A percentile compares a stretch with the other conserved stretches of the same genome.
Evolutionary conservation across 805 yeast genomes (phyloP).

Genomic region (Sporopachydermia lactativora): DNA sequence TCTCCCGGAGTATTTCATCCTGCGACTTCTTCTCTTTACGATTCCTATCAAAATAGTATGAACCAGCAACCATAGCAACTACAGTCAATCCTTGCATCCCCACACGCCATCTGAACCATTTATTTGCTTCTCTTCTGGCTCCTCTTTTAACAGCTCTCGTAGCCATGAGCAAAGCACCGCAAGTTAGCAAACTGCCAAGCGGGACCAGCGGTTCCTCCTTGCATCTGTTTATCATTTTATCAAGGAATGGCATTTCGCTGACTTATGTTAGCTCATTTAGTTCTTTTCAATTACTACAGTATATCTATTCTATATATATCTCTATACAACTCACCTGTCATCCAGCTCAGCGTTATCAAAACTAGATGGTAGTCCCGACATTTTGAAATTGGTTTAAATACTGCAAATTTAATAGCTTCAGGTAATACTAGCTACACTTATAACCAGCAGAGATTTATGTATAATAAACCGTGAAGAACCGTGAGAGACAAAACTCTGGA

Average conservation of each 20-base stretch:
- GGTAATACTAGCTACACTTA: too few relatives aligned
- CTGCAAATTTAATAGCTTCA: too few relatives aligned
- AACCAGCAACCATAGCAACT: constrained; percentile 72
- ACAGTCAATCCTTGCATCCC: constrained; percentile 75
- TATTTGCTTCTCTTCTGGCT: constrained; percentile 61
- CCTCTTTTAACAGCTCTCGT: constrained; percentile 65
- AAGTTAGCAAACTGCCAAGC: constrained; percentile 62
- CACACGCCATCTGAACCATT: constrained; percentile 83
- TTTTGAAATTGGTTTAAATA: too few relatives aligned
- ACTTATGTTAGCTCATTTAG: constrained; percentile 21
- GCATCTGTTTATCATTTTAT: constrained; percentile 41
- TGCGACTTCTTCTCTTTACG: constrained; percentile 31
- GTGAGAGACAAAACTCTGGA: too few relatives aligned
- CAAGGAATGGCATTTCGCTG: constrained; percentile 32
- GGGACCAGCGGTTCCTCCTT: constrained; percentile 88
- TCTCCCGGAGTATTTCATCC: constrained; percentile 55
- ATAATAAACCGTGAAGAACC: too few relatives aligned
- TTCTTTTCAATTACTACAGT: too few relatives aligned
- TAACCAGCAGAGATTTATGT: too few relatives aligned
- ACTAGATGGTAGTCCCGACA: constrained; percentile 23
- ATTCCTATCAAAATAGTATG: constrained; percentile 47
- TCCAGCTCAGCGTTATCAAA: constrained; percentile 18
- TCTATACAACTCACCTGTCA: constrained; percentile 11
- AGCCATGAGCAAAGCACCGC: constrained; percentile 69
- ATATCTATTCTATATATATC: too few relatives aligned